These are phyloP conservation scores for Trichosporon sp. DNA, from an alignment of 1,284 basidiomycete genomes.

Conservation along the genomic window DNA sequence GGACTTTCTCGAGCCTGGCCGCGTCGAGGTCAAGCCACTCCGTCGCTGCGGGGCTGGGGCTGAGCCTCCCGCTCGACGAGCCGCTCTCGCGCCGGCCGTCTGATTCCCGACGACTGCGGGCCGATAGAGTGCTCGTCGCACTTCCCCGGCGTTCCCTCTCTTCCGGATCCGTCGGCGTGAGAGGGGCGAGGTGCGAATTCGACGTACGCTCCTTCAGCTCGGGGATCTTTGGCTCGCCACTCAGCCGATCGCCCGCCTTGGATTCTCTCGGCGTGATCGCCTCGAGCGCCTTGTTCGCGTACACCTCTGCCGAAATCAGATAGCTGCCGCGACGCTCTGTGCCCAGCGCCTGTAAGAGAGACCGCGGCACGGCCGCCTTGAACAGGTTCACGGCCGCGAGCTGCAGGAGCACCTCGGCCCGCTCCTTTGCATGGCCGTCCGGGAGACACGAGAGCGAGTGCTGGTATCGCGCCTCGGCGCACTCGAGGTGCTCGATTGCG, in stretches of 20 bases:
- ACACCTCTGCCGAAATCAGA: conserved; percentile 10
- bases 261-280: not conserved
- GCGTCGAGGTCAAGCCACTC: not conserved
- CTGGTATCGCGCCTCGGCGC: conserved; percentile 6
- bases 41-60: not conserved
- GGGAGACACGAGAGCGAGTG: not conserved
- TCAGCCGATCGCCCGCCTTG: not conserved
- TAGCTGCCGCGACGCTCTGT: conserved; percentile 3
- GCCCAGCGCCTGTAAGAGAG: not conserved
- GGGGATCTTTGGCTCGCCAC: not conserved
- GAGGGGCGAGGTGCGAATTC: not conserved
- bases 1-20: not conserved
- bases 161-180: not conserved
- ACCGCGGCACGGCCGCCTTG: not conserved
- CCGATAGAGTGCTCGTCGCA: not conserved
- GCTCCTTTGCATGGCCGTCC: not conserved
- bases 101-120: not conserved
- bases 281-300: conserved; percentile 13
- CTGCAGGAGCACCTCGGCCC: conserved; percentile 11
- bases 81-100: not conserved
- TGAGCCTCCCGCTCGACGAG: not conserved
- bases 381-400: conserved; percentile 13
- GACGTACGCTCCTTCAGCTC: not conserved
- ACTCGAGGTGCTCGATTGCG: conserved; percentile 11
- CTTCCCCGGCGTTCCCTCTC: not conserved